Evolutionary conservation across 306 rosid species (phyloP), one percentile per base, ranked within the genome.

Genomic region (Cicer pinnatifidum): DNA sequence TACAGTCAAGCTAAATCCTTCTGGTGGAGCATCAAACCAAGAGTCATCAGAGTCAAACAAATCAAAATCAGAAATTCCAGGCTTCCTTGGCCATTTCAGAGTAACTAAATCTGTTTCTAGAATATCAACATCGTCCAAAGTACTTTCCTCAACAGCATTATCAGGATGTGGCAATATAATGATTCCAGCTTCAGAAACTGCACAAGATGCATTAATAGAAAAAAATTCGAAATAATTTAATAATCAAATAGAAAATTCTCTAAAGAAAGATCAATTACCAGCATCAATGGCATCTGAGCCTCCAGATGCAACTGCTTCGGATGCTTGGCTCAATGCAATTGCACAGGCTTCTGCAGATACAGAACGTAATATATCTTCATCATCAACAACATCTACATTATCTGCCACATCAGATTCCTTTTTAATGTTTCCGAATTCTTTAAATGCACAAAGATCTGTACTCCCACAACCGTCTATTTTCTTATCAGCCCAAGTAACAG

Each of bases 401-500:
- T 66, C 82, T 6, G 60, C 72, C 10, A 58, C 50, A 6, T 73
- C 82, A 77, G 66, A 64, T 60, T 48, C 67, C 8, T 52, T 53
- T 65, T 51, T 81, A 39, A 43, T 15, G 48, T 83, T 81, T 13
- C 78, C 86, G 67, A 80, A 65, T 48, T 84, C 85, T 72, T 87
- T 85, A 54, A 85, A 41, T 71, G 85, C 86, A 60, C 88, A 88
- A 57, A 91, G 88, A 73, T 63, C 85, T 78, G 69, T 69, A 68
- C 76, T 60, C 60, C 84, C 84, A 38, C 72, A 38, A 53, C 85
- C 37, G 75, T 80, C 75, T 46, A 23, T 73, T 70, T 75, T 82
- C 80, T 86, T 84, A 65, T 94, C 97, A 16, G 95, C 95, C 99
- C 99, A 94, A 40, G 97, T 94, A 69, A 94, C 95, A 73, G 90